Base-by-base conservation (phyloP, 495 filamentous ascomycete species). In the Terfezia boudieri region DNA sequence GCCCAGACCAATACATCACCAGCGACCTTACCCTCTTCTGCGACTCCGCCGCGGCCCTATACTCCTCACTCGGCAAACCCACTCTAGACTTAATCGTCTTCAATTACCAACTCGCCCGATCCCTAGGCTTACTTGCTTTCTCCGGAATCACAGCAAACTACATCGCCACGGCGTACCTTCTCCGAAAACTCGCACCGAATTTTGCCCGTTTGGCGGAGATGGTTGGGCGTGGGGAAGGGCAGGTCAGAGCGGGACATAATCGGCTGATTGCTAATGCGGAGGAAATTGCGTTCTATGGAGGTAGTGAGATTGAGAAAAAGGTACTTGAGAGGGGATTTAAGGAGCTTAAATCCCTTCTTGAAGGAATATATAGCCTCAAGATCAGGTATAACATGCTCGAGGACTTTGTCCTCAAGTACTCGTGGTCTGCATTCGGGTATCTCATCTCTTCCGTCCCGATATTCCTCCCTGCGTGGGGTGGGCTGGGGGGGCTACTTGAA, bases 371-470 rank as follows among this genome's bases (percentile, higher is more conserved):
- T 68, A 83, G 82, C 60, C 76, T 94, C 63, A 94, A 93, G 67
- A 92, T 96, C 58, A 81, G 85, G 7, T 99, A 99, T 67, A 96
- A 95, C 65, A 99, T 96, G 74, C 78, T 96, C 0, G 92, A 99
- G 68, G 92, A 99, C 63, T 93, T 96, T 62, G 85, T 99, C 51
- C 65, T 99, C 56, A 99, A 99, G 67, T 99, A 99, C 65, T 83
- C 84, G 58, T 99, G 92, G 92, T 94, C 63, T 36, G 90, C 92
- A 0, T 93, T 93, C 64, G 92, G 92, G 20, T 99, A 96, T 59
- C 74, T 96, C 46, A 71, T 96, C 22, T 87, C 88, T 32, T 92
- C 90, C 7, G 70, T 96, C 9, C 92, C 92, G 0, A 79, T 96
- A 50, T 96, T 96, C 73, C 76, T 99, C 9, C 92, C 92, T 6